Conservation (phyloP, 1,139 yeast genomes). For the Yamadazyma atmosphaerica region DNA sequence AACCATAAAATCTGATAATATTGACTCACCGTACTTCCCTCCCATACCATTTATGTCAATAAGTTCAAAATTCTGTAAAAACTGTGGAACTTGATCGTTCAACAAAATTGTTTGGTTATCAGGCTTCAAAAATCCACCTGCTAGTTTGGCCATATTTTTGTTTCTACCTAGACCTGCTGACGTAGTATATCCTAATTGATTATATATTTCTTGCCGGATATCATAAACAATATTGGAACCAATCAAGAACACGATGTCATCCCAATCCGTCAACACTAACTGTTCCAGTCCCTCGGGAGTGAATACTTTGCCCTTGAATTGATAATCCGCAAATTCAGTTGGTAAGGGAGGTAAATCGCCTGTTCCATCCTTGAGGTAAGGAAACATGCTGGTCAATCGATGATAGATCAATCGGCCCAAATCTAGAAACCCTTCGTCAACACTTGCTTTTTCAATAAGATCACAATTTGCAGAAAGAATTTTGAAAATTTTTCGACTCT, state of each 20-base stretch:
- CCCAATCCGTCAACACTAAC: slow-evolving; percentile 64
- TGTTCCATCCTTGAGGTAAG: slow-evolving; percentile 23
- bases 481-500: slow-evolving; percentile 74
- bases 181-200: slow-evolving; percentile 74
- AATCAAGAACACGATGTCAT: slow-evolving; percentile 67
- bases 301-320: slow-evolving; percentile 31
- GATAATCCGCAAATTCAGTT: slow-evolving; percentile 22
- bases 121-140: slow-evolving; percentile 84
- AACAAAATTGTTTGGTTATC: slow-evolving; percentile 78
- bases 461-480: slow-evolving; percentile 59
- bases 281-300: slow-evolving; percentile 3
- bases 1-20: slow-evolving; percentile 45
- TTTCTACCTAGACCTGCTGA: slow-evolving; percentile 85
- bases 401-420: slow-evolving; percentile 52
- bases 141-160: slow-evolving; percentile 82
- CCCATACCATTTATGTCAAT: slow-evolving; percentile 89
- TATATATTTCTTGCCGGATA: slow-evolving; percentile 53
- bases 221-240: slow-evolving; percentile 62
- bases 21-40: slow-evolving; percentile 77
- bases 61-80: slow-evolving; percentile 61
- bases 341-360: slow-evolving; percentile 56
- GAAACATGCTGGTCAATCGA: slow-evolving; percentile 25
- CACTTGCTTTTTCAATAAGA: slow-evolving; percentile 87
- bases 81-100: slow-evolving; percentile 46
- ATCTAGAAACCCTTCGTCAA: slow-evolving; percentile 89